Base-by-base conservation (phyloP, 805 yeast genomes). In the Candida xyloterini region DNA sequence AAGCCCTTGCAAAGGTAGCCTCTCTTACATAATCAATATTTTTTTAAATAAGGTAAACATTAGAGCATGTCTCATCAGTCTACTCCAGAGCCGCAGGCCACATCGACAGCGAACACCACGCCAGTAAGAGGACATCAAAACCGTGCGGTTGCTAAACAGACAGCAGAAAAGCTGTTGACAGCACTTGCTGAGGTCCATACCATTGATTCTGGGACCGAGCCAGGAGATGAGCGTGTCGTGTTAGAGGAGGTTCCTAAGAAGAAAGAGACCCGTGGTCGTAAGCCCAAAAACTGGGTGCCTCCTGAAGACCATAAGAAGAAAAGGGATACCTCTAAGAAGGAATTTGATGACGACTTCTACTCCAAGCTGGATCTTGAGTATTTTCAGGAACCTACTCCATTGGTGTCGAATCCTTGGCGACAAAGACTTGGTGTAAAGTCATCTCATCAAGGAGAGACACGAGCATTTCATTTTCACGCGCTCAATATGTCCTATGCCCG, bases 1-100 rank as follows among this genome's bases (percentile, higher is more conserved):
- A 60, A n/a, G 91, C 85, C 6, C 59, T 84, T n/a, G 38, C 36
- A 11, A 42, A 42, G 26, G 38, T 35, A 23, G 33, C 39, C 11
- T 44, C 22, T 7, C 15, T 30, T 27, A 35, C 35, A 28, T 40
- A 39, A 33, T 24, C 34, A 33, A 2, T 27, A 23, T 30, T 25
- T 15, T 7, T 22, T 27, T 21, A 11, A n/a, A 24, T 27, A 38
- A 38, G 32, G 29, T 32, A 35, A 29, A 38, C 29, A 32, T 23
- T 23, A 23, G 21, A 23, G 8, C 28, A 39, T 33, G 42, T 29
- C 38, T 3, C 38, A 27, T 20, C 27, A 30, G 16, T 27, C 36
- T 8, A 42, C 46, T 5, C 46, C 48, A 7, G 45, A 38, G 31
- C 44, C 49, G 13, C 43, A 41, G 23, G 43, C 48, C 7, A 46